phyloP scores from a whole-genome alignment of 495 filamentous ascomycete species.

The Wilcoxina mikolae region DNA sequence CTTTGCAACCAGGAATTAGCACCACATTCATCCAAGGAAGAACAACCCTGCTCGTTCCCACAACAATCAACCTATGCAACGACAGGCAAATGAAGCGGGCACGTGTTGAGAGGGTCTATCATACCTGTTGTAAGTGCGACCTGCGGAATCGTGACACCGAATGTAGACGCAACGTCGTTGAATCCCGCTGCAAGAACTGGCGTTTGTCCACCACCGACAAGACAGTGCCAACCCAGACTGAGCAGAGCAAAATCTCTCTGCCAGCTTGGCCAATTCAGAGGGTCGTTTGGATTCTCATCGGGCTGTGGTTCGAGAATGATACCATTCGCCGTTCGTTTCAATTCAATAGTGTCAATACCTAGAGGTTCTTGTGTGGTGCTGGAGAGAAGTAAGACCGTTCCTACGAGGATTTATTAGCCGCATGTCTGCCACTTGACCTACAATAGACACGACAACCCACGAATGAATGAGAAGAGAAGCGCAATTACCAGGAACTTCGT shows the following conservation, averaged over 20 bases:
- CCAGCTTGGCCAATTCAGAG: slow-evolving; percentile 82
- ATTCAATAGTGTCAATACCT: slow-evolving; percentile 23
- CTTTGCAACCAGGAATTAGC: no score
- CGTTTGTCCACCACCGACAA: slow-evolving; percentile 88
- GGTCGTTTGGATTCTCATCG: slow-evolving; percentile 79
- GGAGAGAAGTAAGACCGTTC: slow-evolving; percentile 65
- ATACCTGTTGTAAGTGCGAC: slow-evolving; percentile 67
- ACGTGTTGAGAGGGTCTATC: neutral
- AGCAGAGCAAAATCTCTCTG: slow-evolving; percentile 67
- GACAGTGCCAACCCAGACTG: slow-evolving; percentile 77
- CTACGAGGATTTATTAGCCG: slow-evolving; percentile 30
- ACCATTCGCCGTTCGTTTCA: slow-evolving; percentile 69
- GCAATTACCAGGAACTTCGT: slow-evolving; percentile 75
- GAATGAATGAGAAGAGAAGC: neutral
- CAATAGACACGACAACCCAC: neutral
- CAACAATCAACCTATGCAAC: neutral
- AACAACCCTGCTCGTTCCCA: neutral
- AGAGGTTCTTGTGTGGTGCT: slow-evolving; percentile 44
- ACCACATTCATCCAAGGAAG: neutral
- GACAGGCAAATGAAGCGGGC: neutral
- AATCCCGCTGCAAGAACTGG: slow-evolving; percentile 86
- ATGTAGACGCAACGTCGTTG: slow-evolving; percentile 57
- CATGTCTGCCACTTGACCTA: neutral
- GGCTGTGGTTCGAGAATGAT: slow-evolving; percentile 89
- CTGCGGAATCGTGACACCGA: slow-evolving; percentile 50